Conservation (phyloP, 2,329 filamentous ascomycete genomes). For the Sporothrix globosa region DNA sequence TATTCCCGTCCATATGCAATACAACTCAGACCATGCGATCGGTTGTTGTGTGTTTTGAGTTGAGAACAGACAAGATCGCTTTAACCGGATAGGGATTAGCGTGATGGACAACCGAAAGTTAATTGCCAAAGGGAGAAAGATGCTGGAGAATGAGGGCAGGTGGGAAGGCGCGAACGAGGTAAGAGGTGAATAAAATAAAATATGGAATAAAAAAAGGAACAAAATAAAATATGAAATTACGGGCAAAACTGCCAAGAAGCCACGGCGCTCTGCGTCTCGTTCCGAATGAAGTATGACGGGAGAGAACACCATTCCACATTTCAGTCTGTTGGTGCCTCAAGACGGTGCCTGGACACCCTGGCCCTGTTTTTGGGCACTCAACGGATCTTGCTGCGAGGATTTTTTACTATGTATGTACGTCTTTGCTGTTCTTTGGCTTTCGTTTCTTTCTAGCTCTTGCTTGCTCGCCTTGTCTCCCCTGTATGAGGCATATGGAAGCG, state of each 20-base stretch:
- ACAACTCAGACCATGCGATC: neutral
- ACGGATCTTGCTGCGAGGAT: neutral
- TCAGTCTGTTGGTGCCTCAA: conserved; percentile 3
- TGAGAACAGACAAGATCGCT: neutral
- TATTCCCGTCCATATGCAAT: conserved; percentile 12
- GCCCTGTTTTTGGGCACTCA: conserved; percentile 12
- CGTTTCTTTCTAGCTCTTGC: neutral
- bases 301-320: neutral
- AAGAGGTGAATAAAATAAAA: neutral
- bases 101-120: neutral
- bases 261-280: conserved; percentile 16
- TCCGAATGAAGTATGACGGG: conserved; percentile 27
- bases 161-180: neutral
- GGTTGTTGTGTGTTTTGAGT: conserved; percentile 22
- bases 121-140: neutral
- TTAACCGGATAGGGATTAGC: conserved; percentile 11
- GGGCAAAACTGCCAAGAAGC: neutral
- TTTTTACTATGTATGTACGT: neutral
- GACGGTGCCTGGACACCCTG: neutral
- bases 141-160: neutral
- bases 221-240: neutral
- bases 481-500: conserved; percentile 24
- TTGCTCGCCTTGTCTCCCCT: conserved; percentile 17
- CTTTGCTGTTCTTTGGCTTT: neutral
- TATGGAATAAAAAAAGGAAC: too few species aligned